Evolutionary conservation across 164 flowering plant species (phyloP).

Genomic region (Euptelea pleiosperma): DNA sequence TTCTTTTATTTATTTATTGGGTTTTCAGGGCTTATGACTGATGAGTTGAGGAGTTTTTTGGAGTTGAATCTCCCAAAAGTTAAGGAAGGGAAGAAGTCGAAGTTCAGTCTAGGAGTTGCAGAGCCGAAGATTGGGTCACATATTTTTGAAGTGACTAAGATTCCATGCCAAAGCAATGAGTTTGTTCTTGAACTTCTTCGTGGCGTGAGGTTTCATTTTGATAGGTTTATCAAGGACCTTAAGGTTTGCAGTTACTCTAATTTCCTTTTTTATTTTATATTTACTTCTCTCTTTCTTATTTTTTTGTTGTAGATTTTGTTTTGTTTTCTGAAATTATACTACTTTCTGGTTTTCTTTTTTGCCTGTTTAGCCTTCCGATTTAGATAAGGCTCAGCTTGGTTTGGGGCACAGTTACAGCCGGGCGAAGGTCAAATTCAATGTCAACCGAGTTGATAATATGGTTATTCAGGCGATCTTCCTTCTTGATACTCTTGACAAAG

Average conservation of each 20-base stretch:
- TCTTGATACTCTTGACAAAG: slow-evolving; percentile 95
- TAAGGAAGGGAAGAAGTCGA: slow-evolving; percentile 81
- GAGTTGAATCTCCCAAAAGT: slow-evolving; percentile 82
- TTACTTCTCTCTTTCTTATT: neutral
- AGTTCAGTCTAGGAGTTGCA: slow-evolving; percentile 70
- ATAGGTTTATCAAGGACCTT: slow-evolving; percentile 75
- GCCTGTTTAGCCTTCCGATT: slow-evolving; percentile 63
- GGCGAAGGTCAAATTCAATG: slow-evolving; percentile 99
- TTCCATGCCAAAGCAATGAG: slow-evolving; percentile 88
- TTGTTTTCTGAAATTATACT: neutral
- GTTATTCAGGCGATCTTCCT: slow-evolving; percentile 95
- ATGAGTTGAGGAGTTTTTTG: slow-evolving; percentile 82
- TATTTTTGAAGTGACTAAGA: slow-evolving; percentile 70
- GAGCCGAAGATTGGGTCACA: slow-evolving; percentile 94
- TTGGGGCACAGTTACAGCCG: slow-evolving; percentile 94
- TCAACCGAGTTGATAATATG: slow-evolving; percentile 96
- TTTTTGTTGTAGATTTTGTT: neutral
- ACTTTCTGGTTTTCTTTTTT: neutral
- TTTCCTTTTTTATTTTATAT: too few species aligned
- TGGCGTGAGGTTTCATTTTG: slow-evolving; percentile 84
- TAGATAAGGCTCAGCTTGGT: slow-evolving; percentile 96
- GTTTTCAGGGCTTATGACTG: slow-evolving; percentile 76
- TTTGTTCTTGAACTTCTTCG: slow-evolving; percentile 82
- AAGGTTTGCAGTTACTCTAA: slow-evolving; percentile 60
- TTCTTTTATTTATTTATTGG: slow-evolving; percentile 6